phyloP scores from a whole-genome alignment of 1,139 yeast species.

The Yamadazyma blattariae region DNA sequence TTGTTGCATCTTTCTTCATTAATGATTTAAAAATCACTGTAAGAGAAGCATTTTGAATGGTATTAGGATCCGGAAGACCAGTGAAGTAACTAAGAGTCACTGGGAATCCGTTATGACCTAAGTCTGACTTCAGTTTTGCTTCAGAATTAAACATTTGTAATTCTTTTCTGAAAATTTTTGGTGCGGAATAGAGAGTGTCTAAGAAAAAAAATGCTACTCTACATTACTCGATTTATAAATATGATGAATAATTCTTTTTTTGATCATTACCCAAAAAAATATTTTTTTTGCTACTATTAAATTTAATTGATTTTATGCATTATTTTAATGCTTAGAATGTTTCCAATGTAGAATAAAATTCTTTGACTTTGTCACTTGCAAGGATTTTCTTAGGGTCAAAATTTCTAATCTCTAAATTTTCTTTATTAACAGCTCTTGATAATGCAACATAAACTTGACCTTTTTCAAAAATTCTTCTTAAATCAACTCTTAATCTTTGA shows the following conservation, averaged over 20 bases:
- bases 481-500: slow-evolving; percentile 71
- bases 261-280: too few species aligned
- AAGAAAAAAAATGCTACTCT: too few species aligned
- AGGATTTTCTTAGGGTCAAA: slow-evolving; percentile 62
- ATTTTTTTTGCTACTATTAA: too few species aligned
- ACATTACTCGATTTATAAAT: too few species aligned
- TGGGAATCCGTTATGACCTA: slow-evolving; percentile 55
- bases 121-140: slow-evolving; percentile 10
- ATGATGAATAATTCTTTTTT: too few species aligned
- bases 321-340: too few species aligned
- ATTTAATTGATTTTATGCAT: too few species aligned
- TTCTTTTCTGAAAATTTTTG: background rate
- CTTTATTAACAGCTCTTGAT: slow-evolving; percentile 80
- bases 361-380: slow-evolving; percentile 63
- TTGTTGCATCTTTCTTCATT: slow-evolving; percentile 74
- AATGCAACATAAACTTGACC: slow-evolving; percentile 92
- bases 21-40: slow-evolving; percentile 70
- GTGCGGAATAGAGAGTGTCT: background rate
- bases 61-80: slow-evolving; percentile 69
- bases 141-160: slow-evolving; percentile 7
- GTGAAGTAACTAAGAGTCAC: slow-evolving; percentile 75
- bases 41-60: slow-evolving; percentile 56
- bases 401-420: slow-evolving; percentile 68
- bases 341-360: slow-evolving; percentile 46
- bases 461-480: slow-evolving; percentile 68